Evolutionary conservation across 352 stramenopile genomes (phyloP), one percentile per base, ranked within the genome.

Genomic region (Saprolegnia diclina): DNA sequence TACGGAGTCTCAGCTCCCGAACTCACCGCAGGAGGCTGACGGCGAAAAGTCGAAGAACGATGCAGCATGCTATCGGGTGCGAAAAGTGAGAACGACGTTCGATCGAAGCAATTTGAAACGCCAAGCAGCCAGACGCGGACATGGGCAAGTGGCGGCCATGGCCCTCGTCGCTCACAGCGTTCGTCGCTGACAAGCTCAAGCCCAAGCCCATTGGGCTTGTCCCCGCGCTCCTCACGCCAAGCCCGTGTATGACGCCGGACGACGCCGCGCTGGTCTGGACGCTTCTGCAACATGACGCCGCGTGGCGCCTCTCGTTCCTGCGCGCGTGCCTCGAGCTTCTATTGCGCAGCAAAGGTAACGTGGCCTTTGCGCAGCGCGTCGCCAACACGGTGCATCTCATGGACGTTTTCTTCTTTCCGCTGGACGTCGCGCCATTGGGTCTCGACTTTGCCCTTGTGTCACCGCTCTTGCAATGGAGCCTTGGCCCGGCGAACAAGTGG

Each of bases 301-400:
- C 42, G 42, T 14, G 29, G 29, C 29, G 29, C 2, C 29, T 35
- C 29, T 35, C 42, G 11, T 48, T 48, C 42, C 13, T n/a, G 42
- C 13, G 10, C 11, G 42, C 42, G 42, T 48, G 42, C 42, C 42
- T 48, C 13, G 11, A 14, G 13, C 13, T 48, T 4, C 11, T 48
- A 1, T 3, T n/a, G 13, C 11, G 3, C 42, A 7, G 3, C 13
- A 14, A n/a, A n/a, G 42, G 3, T 7, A 3, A 14, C 42, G 13
- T 7, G 11, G 11, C 52, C 52, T 59, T 42, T 1, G 11, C 19
- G 52, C 52, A 59, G 35, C 11, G 13, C 9, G 35, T 59, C 24
- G 52, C 52, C 52, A 59, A 59, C 52, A 59, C 52, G 35, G 13
- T 59, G 52, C 52, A 59, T 59, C 13, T 59, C 11, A 14, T 59